Evolutionary conservation across 106 monocot species (phyloP).

Genomic region (Gastrodia elata): DNA sequence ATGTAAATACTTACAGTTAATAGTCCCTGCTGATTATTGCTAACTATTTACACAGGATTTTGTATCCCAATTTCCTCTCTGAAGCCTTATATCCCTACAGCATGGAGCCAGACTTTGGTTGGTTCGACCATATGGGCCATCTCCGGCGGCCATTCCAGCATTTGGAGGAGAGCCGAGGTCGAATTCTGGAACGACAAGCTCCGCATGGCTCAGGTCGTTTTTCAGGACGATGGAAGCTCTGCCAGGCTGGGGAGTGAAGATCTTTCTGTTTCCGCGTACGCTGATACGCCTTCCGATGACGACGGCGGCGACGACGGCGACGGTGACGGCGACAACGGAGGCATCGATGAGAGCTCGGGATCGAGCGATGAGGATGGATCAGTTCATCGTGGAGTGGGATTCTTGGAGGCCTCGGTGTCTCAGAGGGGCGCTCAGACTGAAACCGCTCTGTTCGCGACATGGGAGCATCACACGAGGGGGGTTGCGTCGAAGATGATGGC

Average conservation of each 20-base stretch:
- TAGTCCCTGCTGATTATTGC: not conserved
- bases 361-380: constrained; percentile 27
- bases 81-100: constrained; percentile 55
- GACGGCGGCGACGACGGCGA: constrained; percentile 33
- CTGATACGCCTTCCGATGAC: constrained; percentile 45
- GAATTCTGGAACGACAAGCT: constrained; percentile 75
- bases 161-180: constrained; percentile 87
- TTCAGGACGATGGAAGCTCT: constrained; percentile 61
- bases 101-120: constrained; percentile 67
- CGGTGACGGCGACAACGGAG: constrained; percentile 20
- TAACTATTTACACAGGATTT: constrained; percentile 36
- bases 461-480: constrained; percentile 93
- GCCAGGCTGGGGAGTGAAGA: constrained; percentile 39
- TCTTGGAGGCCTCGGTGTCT: constrained; percentile 35
- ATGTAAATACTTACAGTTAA: too few species aligned
- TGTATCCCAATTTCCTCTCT: constrained; percentile 45
- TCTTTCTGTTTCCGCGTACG: constrained; percentile 57
- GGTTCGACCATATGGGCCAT: constrained; percentile 69
- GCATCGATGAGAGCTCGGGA: constrained; percentile 22
- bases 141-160: constrained; percentile 25
- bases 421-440: constrained; percentile 77
- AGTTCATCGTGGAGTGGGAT: constrained; percentile 52
- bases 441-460: constrained; percentile 75
- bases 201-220: constrained; percentile 49
- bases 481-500: constrained; percentile 98